These are phyloP conservation scores for Solanum virginianum DNA, from an alignment of 257 asterid species.

Conservation along the genomic window DNA sequence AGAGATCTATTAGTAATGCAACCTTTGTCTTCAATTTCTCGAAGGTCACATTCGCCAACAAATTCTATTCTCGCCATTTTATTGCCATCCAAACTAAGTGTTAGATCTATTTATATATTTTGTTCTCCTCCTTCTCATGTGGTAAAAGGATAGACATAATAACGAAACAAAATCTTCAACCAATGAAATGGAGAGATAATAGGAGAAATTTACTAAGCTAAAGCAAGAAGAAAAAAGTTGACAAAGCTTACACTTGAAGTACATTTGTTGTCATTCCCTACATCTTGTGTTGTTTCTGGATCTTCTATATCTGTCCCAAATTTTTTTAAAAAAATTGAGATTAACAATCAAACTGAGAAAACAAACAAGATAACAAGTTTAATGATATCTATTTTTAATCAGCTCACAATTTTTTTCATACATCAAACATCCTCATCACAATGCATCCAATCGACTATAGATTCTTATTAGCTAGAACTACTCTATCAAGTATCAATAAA, in stretches of 20 bases:
- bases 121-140: not conserved
- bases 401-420: not conserved
- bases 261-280: slow-evolving; percentile 2
- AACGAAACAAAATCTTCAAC: not conserved
- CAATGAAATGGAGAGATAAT: not conserved
- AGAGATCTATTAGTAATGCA: not conserved
- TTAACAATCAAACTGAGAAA: not conserved
- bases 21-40: not conserved
- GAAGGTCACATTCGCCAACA: not conserved
- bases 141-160: not conserved
- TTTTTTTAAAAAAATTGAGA: not conserved
- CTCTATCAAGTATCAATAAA: not conserved
- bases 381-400: not conserved
- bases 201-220: not conserved
- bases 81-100: not conserved
- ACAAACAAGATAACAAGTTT: not conserved
- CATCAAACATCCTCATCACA: not conserved
- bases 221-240: not conserved
- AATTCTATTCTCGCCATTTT: not conserved
- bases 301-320: slow-evolving; percentile 11
- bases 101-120: not conserved
- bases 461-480: not conserved
- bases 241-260: slow-evolving; percentile 18
- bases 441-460: not conserved
- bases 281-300: slow-evolving; percentile 3